phyloP scores from a whole-genome alignment of 176 grass and related monocot genomes.

The Chloris gayana region DNA sequence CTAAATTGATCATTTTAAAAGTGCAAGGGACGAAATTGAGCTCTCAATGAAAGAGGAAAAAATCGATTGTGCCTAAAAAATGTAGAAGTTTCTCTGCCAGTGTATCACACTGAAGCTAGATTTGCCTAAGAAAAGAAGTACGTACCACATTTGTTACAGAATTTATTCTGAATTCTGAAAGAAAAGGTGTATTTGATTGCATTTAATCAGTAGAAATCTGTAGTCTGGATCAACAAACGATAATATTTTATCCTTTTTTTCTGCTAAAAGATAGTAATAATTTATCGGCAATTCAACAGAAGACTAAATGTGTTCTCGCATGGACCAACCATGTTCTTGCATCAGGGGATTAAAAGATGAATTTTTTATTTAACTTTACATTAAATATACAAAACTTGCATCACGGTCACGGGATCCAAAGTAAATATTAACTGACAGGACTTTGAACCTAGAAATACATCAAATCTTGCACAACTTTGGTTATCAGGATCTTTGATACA shows the following conservation, averaged over 20 bases:
- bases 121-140: neutral
- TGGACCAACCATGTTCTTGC: neutral
- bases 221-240: neutral
- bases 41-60: too few relatives aligned
- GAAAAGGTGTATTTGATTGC: neutral
- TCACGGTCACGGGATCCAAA: neutral
- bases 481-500: slow-evolving; percentile 41
- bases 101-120: neutral
- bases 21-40: too few relatives aligned
- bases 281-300: neutral
- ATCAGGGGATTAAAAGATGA: neutral
- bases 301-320: neutral
- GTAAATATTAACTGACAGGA: slow-evolving; percentile 20
- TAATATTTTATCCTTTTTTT: neutral
- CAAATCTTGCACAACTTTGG: slow-evolving; percentile 26
- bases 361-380: neutral
- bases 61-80: too few relatives aligned
- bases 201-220: neutral
- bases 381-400: slow-evolving; percentile 34
- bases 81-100: neutral
- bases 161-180: neutral
- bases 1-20: too few relatives aligned
- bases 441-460: slow-evolving; percentile 30
- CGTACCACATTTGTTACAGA: neutral
- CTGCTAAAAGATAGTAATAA: too few relatives aligned